Evolutionary conservation across 257 asterid species (phyloP).

Genomic region (Lycium ferocissimum): DNA sequence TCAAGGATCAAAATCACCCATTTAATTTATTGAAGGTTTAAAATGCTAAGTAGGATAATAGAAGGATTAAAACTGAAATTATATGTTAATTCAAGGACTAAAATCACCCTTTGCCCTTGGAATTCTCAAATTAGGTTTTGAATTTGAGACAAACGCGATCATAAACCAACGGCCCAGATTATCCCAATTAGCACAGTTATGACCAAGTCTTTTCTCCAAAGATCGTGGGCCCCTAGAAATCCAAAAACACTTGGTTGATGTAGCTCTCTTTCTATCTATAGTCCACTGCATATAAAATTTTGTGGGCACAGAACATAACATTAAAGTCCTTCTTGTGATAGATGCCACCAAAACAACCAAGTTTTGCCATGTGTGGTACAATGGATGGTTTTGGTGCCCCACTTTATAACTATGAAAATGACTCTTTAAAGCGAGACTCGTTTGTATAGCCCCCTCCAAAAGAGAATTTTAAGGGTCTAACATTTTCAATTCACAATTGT

Average conservation of each 20-base stretch:
- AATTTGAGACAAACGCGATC: neutral
- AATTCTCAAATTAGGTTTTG: neutral
- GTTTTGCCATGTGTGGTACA: neutral
- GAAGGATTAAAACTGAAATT: too few species aligned
- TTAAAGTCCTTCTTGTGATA: neutral
- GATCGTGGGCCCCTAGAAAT: neutral
- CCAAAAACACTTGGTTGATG: neutral
- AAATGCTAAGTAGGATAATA: too few species aligned
- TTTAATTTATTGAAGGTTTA: too few species aligned
- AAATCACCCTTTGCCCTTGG: too few species aligned
- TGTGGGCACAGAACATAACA: too few species aligned
- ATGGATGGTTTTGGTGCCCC: neutral
- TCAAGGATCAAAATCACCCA: too few species aligned
- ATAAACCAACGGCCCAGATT: neutral
- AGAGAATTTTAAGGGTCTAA: too few species aligned
- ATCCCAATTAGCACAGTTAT: neutral
- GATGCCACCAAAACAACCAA: neutral
- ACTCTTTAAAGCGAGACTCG: too few species aligned
- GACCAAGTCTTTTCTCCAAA: neutral
- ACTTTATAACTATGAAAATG: neutral
- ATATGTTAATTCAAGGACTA: too few species aligned
- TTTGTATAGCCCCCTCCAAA: too few species aligned
- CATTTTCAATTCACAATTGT: neutral
- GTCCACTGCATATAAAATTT: neutral
- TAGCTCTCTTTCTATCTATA: neutral